These are phyloP conservation scores for Coemansia sp. DNA, from an alignment of 192 early-diverging fungal genomes.

Conservation along the genomic window DNA sequence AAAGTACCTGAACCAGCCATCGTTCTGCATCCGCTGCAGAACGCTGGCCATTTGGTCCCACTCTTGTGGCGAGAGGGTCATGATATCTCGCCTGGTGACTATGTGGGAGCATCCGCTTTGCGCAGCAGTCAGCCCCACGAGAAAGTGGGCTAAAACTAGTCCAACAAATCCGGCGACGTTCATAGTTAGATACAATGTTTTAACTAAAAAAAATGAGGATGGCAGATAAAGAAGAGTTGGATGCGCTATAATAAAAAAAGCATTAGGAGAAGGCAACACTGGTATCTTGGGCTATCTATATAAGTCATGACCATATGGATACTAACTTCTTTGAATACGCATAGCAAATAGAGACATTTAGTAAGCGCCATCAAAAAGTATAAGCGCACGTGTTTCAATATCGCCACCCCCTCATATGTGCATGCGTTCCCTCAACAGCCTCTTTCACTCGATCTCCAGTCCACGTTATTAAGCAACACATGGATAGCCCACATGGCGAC, in stretches of 20 bases:
- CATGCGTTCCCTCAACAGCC: background rate
- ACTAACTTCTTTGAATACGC: background rate
- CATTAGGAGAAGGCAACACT: background rate
- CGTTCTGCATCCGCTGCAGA: conserved; percentile 37
- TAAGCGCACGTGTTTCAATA: background rate
- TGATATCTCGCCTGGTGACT: conserved; percentile 35
- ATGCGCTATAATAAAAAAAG: background rate
- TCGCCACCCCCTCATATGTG: background rate
- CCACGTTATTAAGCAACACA: background rate
- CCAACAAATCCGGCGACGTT: conserved; percentile 13
- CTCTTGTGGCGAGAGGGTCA: conserved; percentile 36
- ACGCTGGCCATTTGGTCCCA: conserved; percentile 39
- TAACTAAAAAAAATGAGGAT: background rate
- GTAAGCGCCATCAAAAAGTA: background rate
- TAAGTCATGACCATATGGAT: background rate
- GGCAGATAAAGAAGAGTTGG: background rate
- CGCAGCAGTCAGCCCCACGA: conserved; percentile 20
- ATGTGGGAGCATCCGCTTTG: conserved; percentile 37
- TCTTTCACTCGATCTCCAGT: background rate
- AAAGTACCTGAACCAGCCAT: conserved; percentile 49
- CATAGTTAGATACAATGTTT: conserved; percentile 6
- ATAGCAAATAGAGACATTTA: background rate
- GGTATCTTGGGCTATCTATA: background rate
- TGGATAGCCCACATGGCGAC: conserved; percentile 2
- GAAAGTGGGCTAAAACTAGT: conserved; percentile 13